Percentiles rank a stretch among this genome's conserved stretches.
These are phyloP conservation scores for Backusella psychrophila DNA, from an alignment of 192 early-diverging fungal species.

Conservation along the genomic window DNA sequence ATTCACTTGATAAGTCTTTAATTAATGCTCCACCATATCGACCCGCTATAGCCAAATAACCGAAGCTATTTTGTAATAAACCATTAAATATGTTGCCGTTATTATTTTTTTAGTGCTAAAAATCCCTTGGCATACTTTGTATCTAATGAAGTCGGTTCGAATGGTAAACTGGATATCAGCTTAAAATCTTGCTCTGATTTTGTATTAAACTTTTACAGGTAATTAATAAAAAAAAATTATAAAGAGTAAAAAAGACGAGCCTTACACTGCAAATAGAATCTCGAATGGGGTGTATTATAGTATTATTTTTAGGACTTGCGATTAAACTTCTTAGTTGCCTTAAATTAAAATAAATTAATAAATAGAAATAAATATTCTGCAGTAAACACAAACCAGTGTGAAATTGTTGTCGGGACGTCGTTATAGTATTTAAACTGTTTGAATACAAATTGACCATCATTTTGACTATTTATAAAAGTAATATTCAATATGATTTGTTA, in stretches of 20 bases:
- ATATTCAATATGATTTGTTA: not conserved
- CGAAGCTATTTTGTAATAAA: not conserved
- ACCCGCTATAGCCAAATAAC: not conserved
- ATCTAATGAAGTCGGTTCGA: not conserved
- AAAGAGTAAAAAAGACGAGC: not conserved
- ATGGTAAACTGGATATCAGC: not conserved
- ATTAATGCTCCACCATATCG: not conserved
- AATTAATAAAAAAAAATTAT: not conserved
- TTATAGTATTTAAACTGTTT: not conserved
- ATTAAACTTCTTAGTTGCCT: not conserved
- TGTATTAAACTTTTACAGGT: not conserved
- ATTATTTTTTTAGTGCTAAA: not conserved
- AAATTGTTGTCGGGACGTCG: not conserved
- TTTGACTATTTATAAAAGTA: not conserved
- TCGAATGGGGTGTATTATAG: not conserved
- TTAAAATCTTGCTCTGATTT: not conserved
- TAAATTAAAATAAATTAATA: not conserved
- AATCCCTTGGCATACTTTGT: not conserved
- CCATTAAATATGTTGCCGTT: not conserved
- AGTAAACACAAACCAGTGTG: not conserved
- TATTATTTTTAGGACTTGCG: not conserved
- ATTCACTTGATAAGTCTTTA: not conserved
- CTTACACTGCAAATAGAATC: not conserved
- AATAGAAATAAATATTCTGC: not conserved
- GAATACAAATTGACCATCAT: not conserved